Percentiles rank a stretch among this genome's conserved stretches.
Conservation (phyloP, 148 eudicot genomes). For the Dysphania ambrosioides region DNA sequence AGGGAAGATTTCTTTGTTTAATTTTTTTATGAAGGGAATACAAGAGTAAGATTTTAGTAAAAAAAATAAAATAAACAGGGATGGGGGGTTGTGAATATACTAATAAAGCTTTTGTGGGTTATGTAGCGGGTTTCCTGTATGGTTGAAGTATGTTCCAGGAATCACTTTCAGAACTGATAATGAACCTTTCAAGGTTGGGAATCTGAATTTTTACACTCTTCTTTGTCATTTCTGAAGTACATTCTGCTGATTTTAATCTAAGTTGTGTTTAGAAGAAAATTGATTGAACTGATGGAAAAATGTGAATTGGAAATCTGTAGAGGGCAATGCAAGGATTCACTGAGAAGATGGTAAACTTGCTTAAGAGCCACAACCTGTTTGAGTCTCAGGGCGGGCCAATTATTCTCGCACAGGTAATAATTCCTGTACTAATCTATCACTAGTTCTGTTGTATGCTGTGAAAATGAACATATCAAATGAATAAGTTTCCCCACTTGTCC, state of each 20-base stretch:
- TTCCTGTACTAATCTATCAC: background rate
- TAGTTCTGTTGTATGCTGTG: background rate
- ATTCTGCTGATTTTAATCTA: background rate
- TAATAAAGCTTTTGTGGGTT: conserved; percentile 14
- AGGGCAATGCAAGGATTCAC: conserved; percentile 81
- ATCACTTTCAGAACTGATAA: conserved; percentile 88
- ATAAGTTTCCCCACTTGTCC: no score
- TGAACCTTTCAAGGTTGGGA: conserved; percentile 79
- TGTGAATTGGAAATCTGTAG: conserved; percentile 33
- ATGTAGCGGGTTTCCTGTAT: conserved; percentile 88
- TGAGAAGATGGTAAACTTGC: conserved; percentile 61
- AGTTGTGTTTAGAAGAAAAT: background rate
- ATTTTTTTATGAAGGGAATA: no score
- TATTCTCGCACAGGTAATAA: conserved; percentile 76
- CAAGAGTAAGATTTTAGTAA: no score
- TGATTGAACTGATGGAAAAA: conserved; percentile 1
- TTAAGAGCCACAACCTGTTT: conserved; percentile 67
- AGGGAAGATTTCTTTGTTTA: no score
- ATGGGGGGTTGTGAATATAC: background rate
- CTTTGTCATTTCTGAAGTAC: background rate
- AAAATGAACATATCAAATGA: background rate
- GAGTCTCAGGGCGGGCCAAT: conserved; percentile 95
- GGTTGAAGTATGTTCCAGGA: conserved; percentile 91
- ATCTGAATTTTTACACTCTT: background rate
- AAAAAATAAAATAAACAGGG: no score